Evolutionary conservation across 495 filamentous ascomycete species (phyloP).

Genomic region (Glarea lozoyensis): DNA sequence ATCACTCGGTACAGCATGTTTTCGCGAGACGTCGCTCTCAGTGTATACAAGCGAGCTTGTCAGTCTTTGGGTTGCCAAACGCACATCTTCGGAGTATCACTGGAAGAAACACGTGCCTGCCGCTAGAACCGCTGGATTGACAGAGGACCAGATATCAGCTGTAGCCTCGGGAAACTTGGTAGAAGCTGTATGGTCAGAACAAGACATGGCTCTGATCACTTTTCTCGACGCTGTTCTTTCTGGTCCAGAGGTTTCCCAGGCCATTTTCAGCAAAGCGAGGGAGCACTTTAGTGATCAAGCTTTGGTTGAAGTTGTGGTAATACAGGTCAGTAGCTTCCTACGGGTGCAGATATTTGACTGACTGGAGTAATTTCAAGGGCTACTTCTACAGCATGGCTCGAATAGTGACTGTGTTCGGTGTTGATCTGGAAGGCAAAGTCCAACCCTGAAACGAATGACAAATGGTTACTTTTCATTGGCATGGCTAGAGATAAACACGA

Average conservation of each 20-base stretch:
- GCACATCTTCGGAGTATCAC: conserved; percentile 13
- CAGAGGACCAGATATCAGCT: conserved; percentile 9
- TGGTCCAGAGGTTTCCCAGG: conserved; percentile 10
- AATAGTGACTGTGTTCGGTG: too few relatives aligned
- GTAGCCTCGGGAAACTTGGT: conserved; percentile 7
- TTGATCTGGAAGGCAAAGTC: too few relatives aligned
- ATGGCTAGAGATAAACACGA: too few relatives aligned
- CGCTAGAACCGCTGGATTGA: conserved; percentile 1
- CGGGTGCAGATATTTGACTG: too few relatives aligned
- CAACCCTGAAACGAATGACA: too few relatives aligned
- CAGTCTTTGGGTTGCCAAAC: conserved; percentile 7
- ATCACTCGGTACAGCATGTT: conserved; percentile 17
- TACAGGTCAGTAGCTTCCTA: conserved; percentile 18
- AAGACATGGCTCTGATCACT: conserved; percentile 10
- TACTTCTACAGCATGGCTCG: too few relatives aligned
- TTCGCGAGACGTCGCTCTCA: conserved; percentile 16
- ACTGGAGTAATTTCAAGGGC: too few relatives aligned
- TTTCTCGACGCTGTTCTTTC: conserved; percentile 13
- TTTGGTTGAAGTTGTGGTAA: conserved; percentile 13
- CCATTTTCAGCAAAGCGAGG: conserved; percentile 11
- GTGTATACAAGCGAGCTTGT: conserved; percentile 11
- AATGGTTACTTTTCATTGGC: too few relatives aligned
- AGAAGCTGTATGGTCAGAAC: conserved; percentile 4
- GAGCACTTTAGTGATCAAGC: conserved; percentile 12
- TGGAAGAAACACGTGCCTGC: conserved; percentile 12